Percentiles rank a stretch among this genome's conserved stretches.
Evolutionary conservation across 192 early-diverging fungal genomes (phyloP).

Genomic region (Coemansia biformis): DNA sequence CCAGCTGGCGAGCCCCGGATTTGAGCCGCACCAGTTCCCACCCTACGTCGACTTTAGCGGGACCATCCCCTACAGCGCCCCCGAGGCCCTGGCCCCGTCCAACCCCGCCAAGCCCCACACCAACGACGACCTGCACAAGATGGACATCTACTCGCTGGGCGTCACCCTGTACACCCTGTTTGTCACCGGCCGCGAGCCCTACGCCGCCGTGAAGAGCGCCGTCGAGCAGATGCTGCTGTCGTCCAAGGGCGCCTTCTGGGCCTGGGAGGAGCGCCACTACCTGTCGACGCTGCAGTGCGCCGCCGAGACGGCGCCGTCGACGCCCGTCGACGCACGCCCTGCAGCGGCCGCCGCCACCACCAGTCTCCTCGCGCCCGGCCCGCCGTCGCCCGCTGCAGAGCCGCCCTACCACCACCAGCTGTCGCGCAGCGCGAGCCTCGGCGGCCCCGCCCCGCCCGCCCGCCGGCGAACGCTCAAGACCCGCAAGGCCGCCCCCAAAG

Average conservation of each 20-base stretch:
- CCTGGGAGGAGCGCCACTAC: slow-evolving; percentile 52
- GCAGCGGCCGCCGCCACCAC: slow-evolving; percentile 19
- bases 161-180: slow-evolving; percentile 56
- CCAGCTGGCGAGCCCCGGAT: slow-evolving; percentile 17
- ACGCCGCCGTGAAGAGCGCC: slow-evolving; percentile 52
- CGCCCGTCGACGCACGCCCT: slow-evolving; percentile 9
- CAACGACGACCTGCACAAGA: slow-evolving; percentile 32
- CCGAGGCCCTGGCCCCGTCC: slow-evolving; percentile 49
- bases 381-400: not conserved
- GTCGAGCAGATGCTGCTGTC: slow-evolving; percentile 60
- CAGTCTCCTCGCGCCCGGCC: not conserved
- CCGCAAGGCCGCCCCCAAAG: slow-evolving; percentile 23
- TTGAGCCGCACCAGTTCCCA: slow-evolving; percentile 26
- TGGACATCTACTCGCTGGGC: slow-evolving; percentile 56
- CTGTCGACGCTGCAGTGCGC: slow-evolving; percentile 21
- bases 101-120: slow-evolving; percentile 2
- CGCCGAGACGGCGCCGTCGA: slow-evolving; percentile 3
- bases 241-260: slow-evolving; percentile 60
- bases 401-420: slow-evolving; percentile 3
- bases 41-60: slow-evolving; percentile 47
- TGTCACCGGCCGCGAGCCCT: slow-evolving; percentile 56
- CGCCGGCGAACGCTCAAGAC: slow-evolving; percentile 40
- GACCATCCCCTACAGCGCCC: slow-evolving; percentile 56
- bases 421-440: slow-evolving; percentile 26
- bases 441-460: slow-evolving; percentile 17